These are phyloP conservation scores for Chlorella sp. DNA, from an alignment of 139 green algal species.

Conservation along the genomic window DNA sequence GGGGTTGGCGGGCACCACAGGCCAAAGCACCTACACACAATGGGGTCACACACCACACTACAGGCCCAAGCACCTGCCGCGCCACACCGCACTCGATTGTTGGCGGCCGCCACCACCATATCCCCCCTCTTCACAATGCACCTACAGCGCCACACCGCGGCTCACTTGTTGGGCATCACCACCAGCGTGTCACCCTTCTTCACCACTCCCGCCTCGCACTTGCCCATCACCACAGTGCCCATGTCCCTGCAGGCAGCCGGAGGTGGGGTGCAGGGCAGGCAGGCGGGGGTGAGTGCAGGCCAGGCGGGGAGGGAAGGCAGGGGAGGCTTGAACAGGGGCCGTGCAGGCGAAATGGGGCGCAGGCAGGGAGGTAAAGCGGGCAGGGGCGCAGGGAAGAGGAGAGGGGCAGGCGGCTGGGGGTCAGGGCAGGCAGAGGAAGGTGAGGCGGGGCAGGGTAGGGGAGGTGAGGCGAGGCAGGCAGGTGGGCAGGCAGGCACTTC, in stretches of 20 bases:
- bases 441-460: background rate
- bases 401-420: background rate
- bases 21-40: too few species aligned
- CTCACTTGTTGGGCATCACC: constrained; percentile 97
- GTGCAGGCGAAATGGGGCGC: background rate
- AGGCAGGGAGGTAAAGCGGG: too few species aligned
- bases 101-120: too few species aligned
- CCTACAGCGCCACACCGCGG: background rate
- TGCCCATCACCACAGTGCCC: constrained; percentile 98
- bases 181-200: constrained; percentile 80
- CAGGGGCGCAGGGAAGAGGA: background rate
- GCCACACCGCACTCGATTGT: too few species aligned
- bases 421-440: too few species aligned
- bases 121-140: too few species aligned
- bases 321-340: background rate
- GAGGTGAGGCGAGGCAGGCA: too few species aligned
- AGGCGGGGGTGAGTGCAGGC: background rate
- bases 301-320: background rate
- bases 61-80: too few species aligned
- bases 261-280: background rate
- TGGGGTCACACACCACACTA: too few species aligned
- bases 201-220: constrained; percentile 93
- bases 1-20: too few species aligned
- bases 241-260: constrained; percentile 71
- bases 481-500: too few species aligned